Evolutionary conservation across 164 flowering plant genomes (phyloP).

Genomic region (Houttuynia cordata): DNA sequence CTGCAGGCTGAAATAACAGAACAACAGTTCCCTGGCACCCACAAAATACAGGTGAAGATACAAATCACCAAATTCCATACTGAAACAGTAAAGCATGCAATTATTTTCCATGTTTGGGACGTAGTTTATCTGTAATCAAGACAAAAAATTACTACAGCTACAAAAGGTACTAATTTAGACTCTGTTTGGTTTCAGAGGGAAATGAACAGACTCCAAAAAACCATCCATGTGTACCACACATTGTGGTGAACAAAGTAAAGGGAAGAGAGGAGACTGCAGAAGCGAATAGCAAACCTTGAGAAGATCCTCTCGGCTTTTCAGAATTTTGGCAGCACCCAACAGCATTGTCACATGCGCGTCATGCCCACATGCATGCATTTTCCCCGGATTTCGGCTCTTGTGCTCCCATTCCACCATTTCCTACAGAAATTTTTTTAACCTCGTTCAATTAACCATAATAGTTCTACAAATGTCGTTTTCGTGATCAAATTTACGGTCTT

Average conservation of each 20-base stretch:
- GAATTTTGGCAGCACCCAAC: constrained; percentile 75
- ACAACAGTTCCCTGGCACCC: constrained; percentile 61
- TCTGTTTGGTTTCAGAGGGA: too few species aligned
- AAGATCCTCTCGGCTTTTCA: constrained; percentile 47
- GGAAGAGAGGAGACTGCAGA: background rate
- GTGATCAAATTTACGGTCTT: too few species aligned
- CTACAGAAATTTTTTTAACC: constrained; percentile 15
- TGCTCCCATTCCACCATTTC: constrained; percentile 88
- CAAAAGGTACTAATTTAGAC: too few species aligned
- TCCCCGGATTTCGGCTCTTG: constrained; percentile 63
- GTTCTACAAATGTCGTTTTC: background rate
- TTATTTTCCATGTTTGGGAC: too few species aligned
- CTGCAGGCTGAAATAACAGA: constrained; percentile 87
- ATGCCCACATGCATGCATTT: constrained; percentile 98
- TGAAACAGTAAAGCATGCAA: too few species aligned
- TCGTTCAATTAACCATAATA: background rate
- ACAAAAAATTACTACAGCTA: too few species aligned
- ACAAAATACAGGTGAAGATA: too few species aligned
- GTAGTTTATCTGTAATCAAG: too few species aligned
- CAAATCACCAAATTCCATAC: too few species aligned
- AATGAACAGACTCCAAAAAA: too few species aligned
- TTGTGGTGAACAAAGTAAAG: background rate
- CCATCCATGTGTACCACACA: background rate
- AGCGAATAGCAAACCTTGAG: constrained; percentile 35
- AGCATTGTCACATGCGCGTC: constrained; percentile 95